Conservation (phyloP, 495 filamentous ascomycete species). For the Aspergillus haitiensis region DNA sequence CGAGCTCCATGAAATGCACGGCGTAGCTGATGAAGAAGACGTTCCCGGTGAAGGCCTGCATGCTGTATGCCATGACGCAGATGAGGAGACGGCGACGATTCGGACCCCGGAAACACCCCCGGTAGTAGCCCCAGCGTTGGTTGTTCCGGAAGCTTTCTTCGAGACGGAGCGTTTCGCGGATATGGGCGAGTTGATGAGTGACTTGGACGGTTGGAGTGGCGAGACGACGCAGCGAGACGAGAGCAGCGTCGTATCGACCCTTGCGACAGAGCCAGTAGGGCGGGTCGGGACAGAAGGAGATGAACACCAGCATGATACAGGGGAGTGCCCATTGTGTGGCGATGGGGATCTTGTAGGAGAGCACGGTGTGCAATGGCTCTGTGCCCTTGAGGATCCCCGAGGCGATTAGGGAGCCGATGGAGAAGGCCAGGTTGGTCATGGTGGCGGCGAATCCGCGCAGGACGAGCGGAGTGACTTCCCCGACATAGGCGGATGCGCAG, state of each 20-base stretch:
- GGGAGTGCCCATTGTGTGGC: constrained; percentile 40
- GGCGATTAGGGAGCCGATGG: constrained; percentile 41
- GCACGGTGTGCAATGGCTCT: constrained; percentile 26
- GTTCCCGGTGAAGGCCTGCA: constrained; percentile 45
- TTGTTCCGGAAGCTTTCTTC: constrained; percentile 46
- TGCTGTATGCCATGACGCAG: constrained; percentile 49
- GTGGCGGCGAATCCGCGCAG: constrained; percentile 43
- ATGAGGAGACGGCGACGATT: constrained; percentile 49
- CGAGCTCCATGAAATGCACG: constrained; percentile 56
- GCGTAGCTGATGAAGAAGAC: constrained; percentile 36
- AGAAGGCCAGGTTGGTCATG: constrained; percentile 42
- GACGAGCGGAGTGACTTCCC: constrained; percentile 40
- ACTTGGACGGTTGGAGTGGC: constrained; percentile 25
- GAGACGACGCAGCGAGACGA: constrained; percentile 36
- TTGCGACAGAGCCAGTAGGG: constrained; percentile 51
- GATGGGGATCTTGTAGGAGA: constrained; percentile 41
- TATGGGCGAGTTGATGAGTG: constrained; percentile 31
- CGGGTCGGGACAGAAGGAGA: constrained; percentile 50
- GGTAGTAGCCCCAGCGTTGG: constrained; percentile 29
- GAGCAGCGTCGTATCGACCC: constrained; percentile 43
- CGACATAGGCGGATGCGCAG: constrained; percentile 38
- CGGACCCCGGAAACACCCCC: constrained; percentile 48
- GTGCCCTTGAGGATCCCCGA: constrained; percentile 43
- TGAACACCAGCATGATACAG: constrained; percentile 33
- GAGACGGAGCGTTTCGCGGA: constrained; percentile 36